phyloP scores from a whole-genome alignment of 305 asterid species.

The Solanum chacoense region DNA sequence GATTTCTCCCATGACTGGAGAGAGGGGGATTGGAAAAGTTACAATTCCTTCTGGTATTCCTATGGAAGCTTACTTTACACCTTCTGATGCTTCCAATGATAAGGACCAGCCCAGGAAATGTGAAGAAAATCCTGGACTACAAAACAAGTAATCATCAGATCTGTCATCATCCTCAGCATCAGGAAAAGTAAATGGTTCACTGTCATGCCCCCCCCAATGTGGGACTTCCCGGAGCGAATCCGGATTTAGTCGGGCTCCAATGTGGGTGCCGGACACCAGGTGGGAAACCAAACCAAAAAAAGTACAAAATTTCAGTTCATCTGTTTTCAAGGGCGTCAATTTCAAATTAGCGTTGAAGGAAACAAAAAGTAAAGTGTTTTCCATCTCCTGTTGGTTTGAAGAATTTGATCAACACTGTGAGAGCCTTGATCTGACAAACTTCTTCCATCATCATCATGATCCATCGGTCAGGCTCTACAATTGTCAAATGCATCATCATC shows the following conservation, averaged over 20 bases:
- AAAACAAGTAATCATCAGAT: constrained; percentile 57
- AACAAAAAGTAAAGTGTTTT: neutral
- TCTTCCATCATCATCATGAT: constrained; percentile 43
- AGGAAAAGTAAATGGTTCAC: constrained; percentile 26
- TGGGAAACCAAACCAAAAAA: neutral
- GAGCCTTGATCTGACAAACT: constrained; percentile 43
- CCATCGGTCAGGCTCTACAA: constrained; percentile 46
- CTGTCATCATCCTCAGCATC: constrained; percentile 47
- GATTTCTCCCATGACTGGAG: neutral
- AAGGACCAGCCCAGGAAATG: constrained; percentile 93
- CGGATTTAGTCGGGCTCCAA: neutral
- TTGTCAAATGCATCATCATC: constrained; percentile 36
- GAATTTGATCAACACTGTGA: constrained; percentile 38
- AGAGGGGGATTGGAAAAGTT: neutral
- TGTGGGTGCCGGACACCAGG: neutral
- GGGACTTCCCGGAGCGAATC: neutral
- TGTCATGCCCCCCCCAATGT: neutral
- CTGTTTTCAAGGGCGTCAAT: neutral
- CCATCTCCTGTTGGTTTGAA: constrained; percentile 40
- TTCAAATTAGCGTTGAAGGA: neutral
- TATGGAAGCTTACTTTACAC: constrained; percentile 34
- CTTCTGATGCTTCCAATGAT: constrained; percentile 84
- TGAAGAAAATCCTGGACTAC: constrained; percentile 49
- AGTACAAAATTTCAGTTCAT: constrained; percentile 14
- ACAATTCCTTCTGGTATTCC: constrained; percentile 4